Conservation (phyloP, 306 rosid species). For the Ammopiptanthus mongolicus region DNA sequence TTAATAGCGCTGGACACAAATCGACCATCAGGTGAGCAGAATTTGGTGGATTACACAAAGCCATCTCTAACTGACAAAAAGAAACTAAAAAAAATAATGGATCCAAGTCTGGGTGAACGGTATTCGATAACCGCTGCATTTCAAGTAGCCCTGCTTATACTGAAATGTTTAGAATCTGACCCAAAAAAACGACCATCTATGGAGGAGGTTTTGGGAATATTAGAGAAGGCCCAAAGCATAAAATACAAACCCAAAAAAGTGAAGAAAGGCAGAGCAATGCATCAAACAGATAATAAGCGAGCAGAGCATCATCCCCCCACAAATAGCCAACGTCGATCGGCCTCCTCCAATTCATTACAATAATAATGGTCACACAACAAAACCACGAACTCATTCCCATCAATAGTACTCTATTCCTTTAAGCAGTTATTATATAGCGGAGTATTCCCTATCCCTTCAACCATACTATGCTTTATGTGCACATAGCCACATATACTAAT, state of each 20-base stretch:
- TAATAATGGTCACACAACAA: neutral
- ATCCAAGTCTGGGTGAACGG: slow-evolving; percentile 27
- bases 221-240: slow-evolving; percentile 29
- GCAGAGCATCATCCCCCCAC: neutral
- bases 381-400: neutral
- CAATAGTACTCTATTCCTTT: neutral
- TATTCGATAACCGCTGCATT: slow-evolving; percentile 43
- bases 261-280: neutral
- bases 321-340: neutral
- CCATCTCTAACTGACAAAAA: slow-evolving; percentile 37
- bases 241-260: slow-evolving; percentile 32
- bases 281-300: neutral
- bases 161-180: slow-evolving; percentile 49
- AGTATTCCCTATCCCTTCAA: neutral
- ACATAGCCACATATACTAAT: too few relatives aligned
- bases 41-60: slow-evolving; percentile 41
- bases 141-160: slow-evolving; percentile 39
- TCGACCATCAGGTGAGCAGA: slow-evolving; percentile 23
- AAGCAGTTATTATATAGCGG: too few relatives aligned
- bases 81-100: slow-evolving; percentile 48
- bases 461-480: neutral
- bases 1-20: slow-evolving; percentile 42
- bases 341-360: neutral
- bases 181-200: slow-evolving; percentile 65
- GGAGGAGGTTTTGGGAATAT: slow-evolving; percentile 40